These are phyloP conservation scores for Exsudoporus frostii DNA, from an alignment of 768 basidiomycete genomes.

Conservation along the genomic window DNA sequence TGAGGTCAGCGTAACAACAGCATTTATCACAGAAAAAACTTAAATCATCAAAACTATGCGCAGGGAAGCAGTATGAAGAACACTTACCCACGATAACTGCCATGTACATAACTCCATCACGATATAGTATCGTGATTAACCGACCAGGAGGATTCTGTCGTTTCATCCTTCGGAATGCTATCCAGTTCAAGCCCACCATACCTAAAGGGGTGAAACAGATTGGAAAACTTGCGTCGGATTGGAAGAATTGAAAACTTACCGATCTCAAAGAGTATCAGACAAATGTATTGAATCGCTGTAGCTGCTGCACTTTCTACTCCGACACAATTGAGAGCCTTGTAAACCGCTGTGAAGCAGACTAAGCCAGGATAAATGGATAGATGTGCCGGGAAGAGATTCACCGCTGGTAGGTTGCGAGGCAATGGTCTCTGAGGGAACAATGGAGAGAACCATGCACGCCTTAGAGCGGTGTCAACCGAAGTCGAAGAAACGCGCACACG, in stretches of 20 bases:
- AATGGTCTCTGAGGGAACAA: constrained; percentile 8
- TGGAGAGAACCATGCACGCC: constrained; percentile 3
- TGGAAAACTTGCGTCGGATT: neutral
- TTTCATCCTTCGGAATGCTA: constrained; percentile 17
- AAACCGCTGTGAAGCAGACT: constrained; percentile 5
- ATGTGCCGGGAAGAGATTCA: neutral
- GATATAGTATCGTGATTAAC: constrained; percentile 12
- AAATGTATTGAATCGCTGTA: constrained; percentile 7
- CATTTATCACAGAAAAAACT: constrained; percentile 19
- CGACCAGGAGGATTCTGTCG: constrained; percentile 3
- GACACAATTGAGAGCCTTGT: constrained; percentile 9
- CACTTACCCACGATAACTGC: constrained; percentile 14
- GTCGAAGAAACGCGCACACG: neutral
- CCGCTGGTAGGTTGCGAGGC: neutral
- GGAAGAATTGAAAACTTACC: neutral
- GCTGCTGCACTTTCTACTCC: constrained; percentile 1
- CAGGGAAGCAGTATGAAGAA: neutral
- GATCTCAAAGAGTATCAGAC: constrained; percentile 16
- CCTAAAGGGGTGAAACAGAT: constrained; percentile 2
- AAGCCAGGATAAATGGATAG: neutral
- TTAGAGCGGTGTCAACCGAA: neutral
- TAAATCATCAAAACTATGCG: neutral
- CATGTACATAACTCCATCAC: constrained; percentile 20
- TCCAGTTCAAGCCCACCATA: constrained; percentile 15
- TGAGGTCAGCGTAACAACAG: constrained; percentile 7